phyloP scores from a whole-genome alignment of 257 asterid genomes.

The Nicotiana paniculata region DNA sequence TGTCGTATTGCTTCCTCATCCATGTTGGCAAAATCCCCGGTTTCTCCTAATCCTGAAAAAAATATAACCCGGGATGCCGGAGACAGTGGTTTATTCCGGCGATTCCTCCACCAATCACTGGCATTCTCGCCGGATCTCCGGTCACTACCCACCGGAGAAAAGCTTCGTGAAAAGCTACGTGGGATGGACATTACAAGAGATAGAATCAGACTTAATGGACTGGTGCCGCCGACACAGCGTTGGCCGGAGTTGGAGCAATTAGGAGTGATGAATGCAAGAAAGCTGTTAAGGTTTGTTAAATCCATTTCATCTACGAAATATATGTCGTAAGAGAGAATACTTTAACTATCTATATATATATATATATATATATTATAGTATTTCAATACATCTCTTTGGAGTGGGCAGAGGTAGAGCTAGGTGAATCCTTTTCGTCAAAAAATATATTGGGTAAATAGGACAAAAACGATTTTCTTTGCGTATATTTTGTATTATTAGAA shows the following conservation, averaged over 20 bases:
- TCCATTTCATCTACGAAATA: no score
- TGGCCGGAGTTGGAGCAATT: no score
- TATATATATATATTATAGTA: no score
- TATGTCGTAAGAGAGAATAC: no score
- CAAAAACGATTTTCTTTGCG: no score
- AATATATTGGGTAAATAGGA: no score
- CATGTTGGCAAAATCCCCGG: neutral
- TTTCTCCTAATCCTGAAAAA: neutral
- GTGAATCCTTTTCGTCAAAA: no score
- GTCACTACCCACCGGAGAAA: constrained; percentile 4
- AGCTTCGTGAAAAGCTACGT: neutral
- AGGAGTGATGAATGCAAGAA: neutral
- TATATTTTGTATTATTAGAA: no score
- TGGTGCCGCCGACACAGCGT: neutral
- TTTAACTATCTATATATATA: no score
- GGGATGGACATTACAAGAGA: neutral
- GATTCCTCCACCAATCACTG: constrained; percentile 3
- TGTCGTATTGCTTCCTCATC: constrained; percentile 5
- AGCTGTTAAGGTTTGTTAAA: neutral
- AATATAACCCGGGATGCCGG: neutral
- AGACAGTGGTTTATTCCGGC: neutral
- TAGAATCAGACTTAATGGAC: neutral
- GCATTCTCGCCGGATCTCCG: neutral
- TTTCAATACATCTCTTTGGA: no score
- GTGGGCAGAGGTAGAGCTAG: no score